Conservation (phyloP, 345 rosid species). For the Populus tremula region DNA sequence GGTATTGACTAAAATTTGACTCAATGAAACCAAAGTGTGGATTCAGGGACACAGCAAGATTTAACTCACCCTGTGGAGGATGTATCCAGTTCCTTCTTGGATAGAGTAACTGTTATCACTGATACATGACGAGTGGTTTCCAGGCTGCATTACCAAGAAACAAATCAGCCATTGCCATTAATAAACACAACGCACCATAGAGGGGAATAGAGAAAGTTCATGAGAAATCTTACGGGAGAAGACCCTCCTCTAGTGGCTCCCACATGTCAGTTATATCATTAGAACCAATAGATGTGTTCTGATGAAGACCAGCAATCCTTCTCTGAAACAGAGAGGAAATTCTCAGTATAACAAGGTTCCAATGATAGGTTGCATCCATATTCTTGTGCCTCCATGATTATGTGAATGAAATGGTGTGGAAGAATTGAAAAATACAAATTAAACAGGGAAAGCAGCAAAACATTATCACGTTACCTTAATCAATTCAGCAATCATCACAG, state of each 20-base stretch:
- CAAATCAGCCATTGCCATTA: not conserved
- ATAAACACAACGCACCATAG: not conserved
- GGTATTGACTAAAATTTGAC: not conserved
- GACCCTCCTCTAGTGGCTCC: slow-evolving; percentile 44
- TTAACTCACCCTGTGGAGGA: slow-evolving; percentile 30
- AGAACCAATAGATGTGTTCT: slow-evolving; percentile 31
- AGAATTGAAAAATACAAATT: not conserved
- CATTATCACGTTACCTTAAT: slow-evolving; percentile 41
- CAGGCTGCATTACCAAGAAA: slow-evolving; percentile 18
- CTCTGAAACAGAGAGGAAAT: slow-evolving; percentile 16
- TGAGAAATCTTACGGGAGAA: slow-evolving; percentile 29
- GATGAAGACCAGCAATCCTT: slow-evolving; percentile 31
- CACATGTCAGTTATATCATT: slow-evolving; percentile 35
- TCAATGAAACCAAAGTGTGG: not conserved
- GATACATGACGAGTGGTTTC: slow-evolving; percentile 42
- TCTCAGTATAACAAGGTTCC: not conserved
- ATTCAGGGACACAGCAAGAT: not conserved
- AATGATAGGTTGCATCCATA: not conserved
- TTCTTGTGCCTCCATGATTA: not conserved
- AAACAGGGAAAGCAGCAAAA: not conserved
- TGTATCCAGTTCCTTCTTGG: slow-evolving; percentile 26
- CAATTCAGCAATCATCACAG: slow-evolving; percentile 64
- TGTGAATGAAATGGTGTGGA: not conserved
- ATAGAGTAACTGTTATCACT: slow-evolving; percentile 31
- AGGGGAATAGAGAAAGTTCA: not conserved